Evolutionary conservation across 2,329 filamentous ascomycete species (phyloP).

Genomic region (Calonectria honghensis): DNA sequence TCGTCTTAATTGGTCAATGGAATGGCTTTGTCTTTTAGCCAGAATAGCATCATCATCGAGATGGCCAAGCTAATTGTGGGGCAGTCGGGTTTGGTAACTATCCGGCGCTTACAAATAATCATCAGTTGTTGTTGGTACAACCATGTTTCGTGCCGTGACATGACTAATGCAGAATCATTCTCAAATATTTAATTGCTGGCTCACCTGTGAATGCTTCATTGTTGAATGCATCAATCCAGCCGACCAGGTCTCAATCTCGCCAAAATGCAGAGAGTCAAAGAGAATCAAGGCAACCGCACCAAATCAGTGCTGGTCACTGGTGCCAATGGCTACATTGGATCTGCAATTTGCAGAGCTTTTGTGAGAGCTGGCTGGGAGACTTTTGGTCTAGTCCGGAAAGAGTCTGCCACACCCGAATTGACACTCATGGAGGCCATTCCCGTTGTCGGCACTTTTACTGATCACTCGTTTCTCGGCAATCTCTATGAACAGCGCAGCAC

Average conservation of each 20-base stretch:
- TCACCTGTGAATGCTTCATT: neutral
- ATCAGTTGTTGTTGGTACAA: too few species aligned
- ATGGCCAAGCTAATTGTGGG: neutral
- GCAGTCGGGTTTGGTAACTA: constrained; percentile 12
- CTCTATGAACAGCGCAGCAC: constrained; percentile 53
- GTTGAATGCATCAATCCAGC: neutral
- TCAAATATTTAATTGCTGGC: neutral
- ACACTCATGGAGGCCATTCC: constrained; percentile 62
- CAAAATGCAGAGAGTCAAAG: neutral
- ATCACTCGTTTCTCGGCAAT: constrained; percentile 55
- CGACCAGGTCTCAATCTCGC: neutral
- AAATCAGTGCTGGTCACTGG: constrained; percentile 66
- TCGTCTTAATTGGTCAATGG: neutral
- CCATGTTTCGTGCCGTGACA: too few species aligned
- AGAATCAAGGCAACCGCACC: neutral
- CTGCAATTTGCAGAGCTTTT: constrained; percentile 66
- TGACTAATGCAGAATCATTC: too few species aligned
- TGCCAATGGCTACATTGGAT: constrained; percentile 70
- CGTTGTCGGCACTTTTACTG: constrained; percentile 62
- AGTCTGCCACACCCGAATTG: constrained; percentile 56
- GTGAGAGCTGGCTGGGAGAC: constrained; percentile 65
- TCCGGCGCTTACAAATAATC: constrained; percentile 32
- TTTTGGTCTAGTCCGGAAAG: constrained; percentile 66
- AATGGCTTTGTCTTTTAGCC: neutral
- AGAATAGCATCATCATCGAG: neutral